Percentiles rank a stretch among this genome's conserved stretches.
phyloP scores from a whole-genome alignment of 2,329 filamentous ascomycete species.

The Kalmusia sp. region DNA sequence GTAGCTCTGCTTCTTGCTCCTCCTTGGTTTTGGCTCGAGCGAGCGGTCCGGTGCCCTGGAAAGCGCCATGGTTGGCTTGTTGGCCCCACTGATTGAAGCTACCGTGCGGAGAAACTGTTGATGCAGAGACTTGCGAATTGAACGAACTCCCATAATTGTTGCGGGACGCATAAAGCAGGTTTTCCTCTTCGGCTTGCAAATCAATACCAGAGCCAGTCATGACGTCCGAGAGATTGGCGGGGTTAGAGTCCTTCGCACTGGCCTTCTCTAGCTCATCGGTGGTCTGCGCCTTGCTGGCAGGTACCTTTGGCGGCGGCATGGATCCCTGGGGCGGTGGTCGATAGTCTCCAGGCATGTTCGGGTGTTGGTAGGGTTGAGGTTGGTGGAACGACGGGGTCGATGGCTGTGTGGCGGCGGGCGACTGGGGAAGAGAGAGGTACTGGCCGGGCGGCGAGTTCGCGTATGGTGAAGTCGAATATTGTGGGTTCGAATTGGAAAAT shows the following conservation, averaged over 20 bases:
- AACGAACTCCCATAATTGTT: slow-evolving; percentile 57
- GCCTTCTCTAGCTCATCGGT: slow-evolving; percentile 56
- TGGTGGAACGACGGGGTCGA: slow-evolving; percentile 54
- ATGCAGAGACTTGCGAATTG: slow-evolving; percentile 44
- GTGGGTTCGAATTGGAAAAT: slow-evolving; percentile 49
- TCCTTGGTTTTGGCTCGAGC: slow-evolving; percentile 69
- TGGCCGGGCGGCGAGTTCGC: slow-evolving; percentile 40
- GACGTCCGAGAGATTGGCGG: slow-evolving; percentile 83
- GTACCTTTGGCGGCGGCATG: slow-evolving; percentile 70
- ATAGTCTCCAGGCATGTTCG: slow-evolving; percentile 27
- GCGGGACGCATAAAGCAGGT: slow-evolving; percentile 69
- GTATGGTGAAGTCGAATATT: slow-evolving; percentile 41
- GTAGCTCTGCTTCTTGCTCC: slow-evolving; percentile 69
- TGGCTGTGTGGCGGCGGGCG: slow-evolving; percentile 38
- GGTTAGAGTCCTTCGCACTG: slow-evolving; percentile 63
- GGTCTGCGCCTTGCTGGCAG: slow-evolving; percentile 55
- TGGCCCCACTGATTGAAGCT: slow-evolving; percentile 57
- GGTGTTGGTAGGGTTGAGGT: slow-evolving; percentile 55
- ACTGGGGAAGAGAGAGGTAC: slow-evolving; percentile 40
- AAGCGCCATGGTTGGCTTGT: slow-evolving; percentile 45
- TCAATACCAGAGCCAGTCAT: slow-evolving; percentile 86
- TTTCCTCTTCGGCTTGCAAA: slow-evolving; percentile 84
- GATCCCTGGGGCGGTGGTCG: slow-evolving; percentile 40
- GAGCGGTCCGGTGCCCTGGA: slow-evolving; percentile 46
- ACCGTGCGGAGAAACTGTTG: slow-evolving; percentile 48